A percentile compares a stretch with the other conserved stretches of the same genome.
Evolutionary conservation across 257 asterid species (phyloP).

Genomic region (Linderniella brevidens): DNA sequence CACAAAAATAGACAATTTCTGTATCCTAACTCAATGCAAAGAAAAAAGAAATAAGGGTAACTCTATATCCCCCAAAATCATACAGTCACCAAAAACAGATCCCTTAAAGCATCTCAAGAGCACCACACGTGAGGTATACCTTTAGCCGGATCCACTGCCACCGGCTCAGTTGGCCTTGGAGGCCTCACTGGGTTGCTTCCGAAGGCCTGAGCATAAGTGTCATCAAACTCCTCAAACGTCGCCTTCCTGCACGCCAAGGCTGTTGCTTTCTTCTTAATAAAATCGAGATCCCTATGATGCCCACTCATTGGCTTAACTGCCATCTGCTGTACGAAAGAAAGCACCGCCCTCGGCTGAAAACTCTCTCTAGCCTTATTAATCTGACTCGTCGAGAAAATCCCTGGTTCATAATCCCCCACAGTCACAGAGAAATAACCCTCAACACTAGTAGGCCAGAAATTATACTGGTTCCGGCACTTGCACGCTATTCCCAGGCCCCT

Average conservation of each 20-base stretch:
- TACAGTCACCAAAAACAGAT: not conserved
- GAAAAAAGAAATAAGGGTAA: too few relatives aligned
- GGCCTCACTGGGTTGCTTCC: slow-evolving; percentile 48
- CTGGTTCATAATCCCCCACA: slow-evolving; percentile 51
- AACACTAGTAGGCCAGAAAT: slow-evolving; percentile 34
- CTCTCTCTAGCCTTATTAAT: slow-evolving; percentile 47
- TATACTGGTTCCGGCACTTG: slow-evolving; percentile 48
- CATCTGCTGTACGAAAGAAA: slow-evolving; percentile 31
- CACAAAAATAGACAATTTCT: too few relatives aligned
- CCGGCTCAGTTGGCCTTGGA: slow-evolving; percentile 35
- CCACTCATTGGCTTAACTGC: slow-evolving; percentile 40
- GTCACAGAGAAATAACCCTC: slow-evolving; percentile 53
- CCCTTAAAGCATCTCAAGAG: not conserved
- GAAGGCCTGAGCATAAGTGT: slow-evolving; percentile 88
- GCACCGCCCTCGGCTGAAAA: slow-evolving; percentile 46
- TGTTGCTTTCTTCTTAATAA: slow-evolving; percentile 52
- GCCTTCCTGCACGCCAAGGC: slow-evolving; percentile 56
- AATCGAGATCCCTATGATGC: slow-evolving; percentile 21
- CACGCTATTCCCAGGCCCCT: slow-evolving; percentile 64
- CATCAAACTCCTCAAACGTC: slow-evolving; percentile 71
- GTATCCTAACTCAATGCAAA: too few relatives aligned
- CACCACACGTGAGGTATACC: slow-evolving; percentile 26
- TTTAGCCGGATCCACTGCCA: slow-evolving; percentile 37
- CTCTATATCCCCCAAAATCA: too few relatives aligned
- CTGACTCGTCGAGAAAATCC: slow-evolving; percentile 42